These are phyloP conservation scores for Phialemonium atrogriseum DNA, from an alignment of 2,329 filamentous ascomycete genomes.

Conservation along the genomic window DNA sequence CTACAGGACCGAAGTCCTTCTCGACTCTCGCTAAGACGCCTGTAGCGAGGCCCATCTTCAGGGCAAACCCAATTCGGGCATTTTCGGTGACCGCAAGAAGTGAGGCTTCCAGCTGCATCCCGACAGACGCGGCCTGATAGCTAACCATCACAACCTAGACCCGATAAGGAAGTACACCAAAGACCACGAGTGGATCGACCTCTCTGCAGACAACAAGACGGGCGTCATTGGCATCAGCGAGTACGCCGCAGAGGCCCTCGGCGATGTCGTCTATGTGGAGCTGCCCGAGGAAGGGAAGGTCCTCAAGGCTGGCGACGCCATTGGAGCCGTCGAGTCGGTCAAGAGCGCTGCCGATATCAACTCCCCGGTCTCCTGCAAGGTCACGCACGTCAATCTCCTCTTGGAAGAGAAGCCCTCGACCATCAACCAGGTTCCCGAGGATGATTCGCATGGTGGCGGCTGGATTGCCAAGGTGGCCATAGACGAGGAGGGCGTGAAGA, in stretches of 20 bases:
- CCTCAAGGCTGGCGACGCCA: constrained; percentile 68
- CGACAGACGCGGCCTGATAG: not conserved
- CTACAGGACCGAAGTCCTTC: constrained; percentile 37
- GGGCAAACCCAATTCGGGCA: constrained; percentile 29
- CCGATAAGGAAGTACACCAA: constrained; percentile 81
- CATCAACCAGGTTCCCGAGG: constrained; percentile 88
- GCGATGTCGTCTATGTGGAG: constrained; percentile 96
- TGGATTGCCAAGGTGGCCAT: constrained; percentile 91
- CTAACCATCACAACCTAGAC: constrained; percentile 31
- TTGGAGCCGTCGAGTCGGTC: constrained; percentile 95
- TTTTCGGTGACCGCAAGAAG: constrained; percentile 38
- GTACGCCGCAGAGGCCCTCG: constrained; percentile 86
- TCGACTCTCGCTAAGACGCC: constrained; percentile 28
- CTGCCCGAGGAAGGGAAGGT: constrained; percentile 66
- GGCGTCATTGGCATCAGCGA: constrained; percentile 79
- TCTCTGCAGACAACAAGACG: constrained; percentile 72
- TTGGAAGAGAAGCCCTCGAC: constrained; percentile 79
- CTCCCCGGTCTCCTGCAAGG: constrained; percentile 70
- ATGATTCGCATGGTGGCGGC: constrained; percentile 63
- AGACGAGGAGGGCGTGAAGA: constrained; percentile 52
- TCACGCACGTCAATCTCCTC: constrained; percentile 63
- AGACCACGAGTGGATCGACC: constrained; percentile 97
- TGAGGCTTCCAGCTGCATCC: constrained; percentile 14
- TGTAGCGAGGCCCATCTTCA: constrained; percentile 25
- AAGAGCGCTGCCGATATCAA: constrained; percentile 98